Evolutionary conservation across 768 basidiomycete species (phyloP).

Genomic region (Pseudohyphozyma bogoriensis): DNA sequence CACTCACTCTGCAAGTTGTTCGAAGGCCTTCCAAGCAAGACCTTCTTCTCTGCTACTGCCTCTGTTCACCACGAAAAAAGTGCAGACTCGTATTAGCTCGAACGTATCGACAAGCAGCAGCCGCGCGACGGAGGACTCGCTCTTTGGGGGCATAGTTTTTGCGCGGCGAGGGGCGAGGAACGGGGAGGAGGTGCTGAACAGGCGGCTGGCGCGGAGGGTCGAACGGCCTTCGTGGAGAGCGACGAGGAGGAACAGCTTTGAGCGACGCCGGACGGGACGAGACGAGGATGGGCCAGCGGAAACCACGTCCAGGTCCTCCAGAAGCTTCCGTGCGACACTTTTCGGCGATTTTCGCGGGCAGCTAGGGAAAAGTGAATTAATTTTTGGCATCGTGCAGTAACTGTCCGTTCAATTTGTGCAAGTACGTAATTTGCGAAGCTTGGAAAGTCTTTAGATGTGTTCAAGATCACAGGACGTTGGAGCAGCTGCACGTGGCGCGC

Average conservation of each 20-base stretch:
- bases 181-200: background rate
- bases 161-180: slow-evolving; percentile 3
- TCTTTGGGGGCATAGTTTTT: slow-evolving; percentile 28
- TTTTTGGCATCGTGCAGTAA: background rate
- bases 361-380: background rate
- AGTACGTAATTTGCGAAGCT: too few relatives aligned
- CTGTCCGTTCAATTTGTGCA: too few relatives aligned
- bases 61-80: slow-evolving; percentile 35
- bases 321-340: background rate
- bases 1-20: slow-evolving; percentile 99
- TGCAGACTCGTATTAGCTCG: background rate
- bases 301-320: background rate
- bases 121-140: background rate
- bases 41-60: slow-evolving; percentile 67
- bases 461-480: too few relatives aligned
- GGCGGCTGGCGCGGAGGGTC: background rate
- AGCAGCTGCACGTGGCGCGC: too few relatives aligned
- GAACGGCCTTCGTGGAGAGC: background rate
- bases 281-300: background rate
- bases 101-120: background rate
- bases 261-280: background rate
- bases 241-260: slow-evolving; percentile 6
- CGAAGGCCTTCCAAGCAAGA: slow-evolving; percentile 74
- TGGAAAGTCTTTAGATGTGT: too few relatives aligned
- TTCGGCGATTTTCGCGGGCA: background rate